These are phyloP conservation scores for Phytopythium helicoides DNA, from an alignment of 352 stramenopile species.

Conservation along the genomic window DNA sequence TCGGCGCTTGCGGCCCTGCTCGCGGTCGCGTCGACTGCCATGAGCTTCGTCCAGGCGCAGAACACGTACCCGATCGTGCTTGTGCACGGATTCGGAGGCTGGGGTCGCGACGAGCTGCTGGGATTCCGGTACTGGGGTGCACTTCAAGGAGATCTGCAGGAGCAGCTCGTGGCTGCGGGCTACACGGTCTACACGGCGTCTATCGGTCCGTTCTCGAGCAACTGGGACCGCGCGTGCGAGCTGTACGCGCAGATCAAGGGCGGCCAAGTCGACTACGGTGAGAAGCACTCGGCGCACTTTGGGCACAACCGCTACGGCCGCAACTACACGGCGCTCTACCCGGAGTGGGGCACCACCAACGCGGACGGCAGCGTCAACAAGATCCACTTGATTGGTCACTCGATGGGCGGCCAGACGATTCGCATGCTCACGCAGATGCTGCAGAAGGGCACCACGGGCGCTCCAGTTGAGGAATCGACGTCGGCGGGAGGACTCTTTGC, in stretches of 20 bases:
- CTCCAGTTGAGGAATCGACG: constrained; percentile 17
- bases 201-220: constrained; percentile 53
- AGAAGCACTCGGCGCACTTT: constrained; percentile 37
- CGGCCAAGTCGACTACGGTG: constrained; percentile 47
- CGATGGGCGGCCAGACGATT: constrained; percentile 76
- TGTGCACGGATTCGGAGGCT: constrained; percentile 53
- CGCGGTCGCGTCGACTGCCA: neutral
- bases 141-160: constrained; percentile 34
- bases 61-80: constrained; percentile 57
- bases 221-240: constrained; percentile 66
- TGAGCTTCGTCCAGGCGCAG: constrained; percentile 12
- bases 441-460: constrained; percentile 29
- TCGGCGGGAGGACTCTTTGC: constrained; percentile 29
- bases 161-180: constrained; percentile 26
- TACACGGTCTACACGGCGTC: constrained; percentile 49
- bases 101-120: constrained; percentile 37
- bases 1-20: constrained; percentile 7
- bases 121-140: constrained; percentile 51
- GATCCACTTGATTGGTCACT: constrained; percentile 73
- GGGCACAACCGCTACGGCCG: constrained; percentile 37
- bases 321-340: constrained; percentile 53
- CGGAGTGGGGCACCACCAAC: constrained; percentile 45
- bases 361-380: constrained; percentile 56
- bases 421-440: constrained; percentile 72
- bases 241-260: constrained; percentile 67